Conservation (phyloP, 2,329 filamentous ascomycete species). For the Teratosphaeriaceae sp. region DNA sequence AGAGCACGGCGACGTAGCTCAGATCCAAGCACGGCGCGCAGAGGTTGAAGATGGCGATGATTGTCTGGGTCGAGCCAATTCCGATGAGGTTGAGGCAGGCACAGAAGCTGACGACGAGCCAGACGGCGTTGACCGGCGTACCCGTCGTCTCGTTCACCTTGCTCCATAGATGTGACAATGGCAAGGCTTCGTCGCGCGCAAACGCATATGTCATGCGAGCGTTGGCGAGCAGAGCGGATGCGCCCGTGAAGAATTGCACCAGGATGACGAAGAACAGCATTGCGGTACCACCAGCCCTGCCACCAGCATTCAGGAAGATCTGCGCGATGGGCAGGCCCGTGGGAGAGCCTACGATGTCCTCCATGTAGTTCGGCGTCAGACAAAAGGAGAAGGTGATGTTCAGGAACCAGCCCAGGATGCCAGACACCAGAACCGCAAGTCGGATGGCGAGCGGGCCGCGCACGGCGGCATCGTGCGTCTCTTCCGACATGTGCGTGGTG, state of each 20-base stretch:
- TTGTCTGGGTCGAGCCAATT: conserved; percentile 45
- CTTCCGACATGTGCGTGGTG: conserved; percentile 62
- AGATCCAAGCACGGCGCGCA: conserved; percentile 43
- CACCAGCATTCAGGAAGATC: conserved; percentile 52
- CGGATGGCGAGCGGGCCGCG: conserved; percentile 53
- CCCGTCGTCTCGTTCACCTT: conserved; percentile 45
- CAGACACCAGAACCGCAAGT: conserved; percentile 41
- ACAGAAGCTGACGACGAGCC: conserved; percentile 57
- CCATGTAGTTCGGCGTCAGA: conserved; percentile 45
- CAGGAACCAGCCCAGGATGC: conserved; percentile 54
- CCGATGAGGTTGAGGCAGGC: conserved; percentile 46
- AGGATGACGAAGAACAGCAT: conserved; percentile 42
- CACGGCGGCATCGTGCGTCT: conserved; percentile 57
- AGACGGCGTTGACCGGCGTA: conserved; percentile 57
- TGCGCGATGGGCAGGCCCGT: conserved; percentile 54
- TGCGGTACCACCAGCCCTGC: conserved; percentile 15
- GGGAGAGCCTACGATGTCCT: conserved; percentile 49
- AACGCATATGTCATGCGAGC: conserved; percentile 37
- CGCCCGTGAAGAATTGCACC: conserved; percentile 59
- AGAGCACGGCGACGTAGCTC: conserved; percentile 55
- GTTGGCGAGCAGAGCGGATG: conserved; percentile 58
- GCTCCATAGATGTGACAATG: conserved; percentile 32
- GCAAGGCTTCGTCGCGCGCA: conserved; percentile 34
- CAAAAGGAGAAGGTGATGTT: conserved; percentile 60
- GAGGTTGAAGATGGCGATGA: conserved; percentile 44